Evolutionary conservation across 78 protist genomes (phyloP), one percentile per base, ranked within the genome.

Genomic region (Emiliania huxleyi): DNA sequence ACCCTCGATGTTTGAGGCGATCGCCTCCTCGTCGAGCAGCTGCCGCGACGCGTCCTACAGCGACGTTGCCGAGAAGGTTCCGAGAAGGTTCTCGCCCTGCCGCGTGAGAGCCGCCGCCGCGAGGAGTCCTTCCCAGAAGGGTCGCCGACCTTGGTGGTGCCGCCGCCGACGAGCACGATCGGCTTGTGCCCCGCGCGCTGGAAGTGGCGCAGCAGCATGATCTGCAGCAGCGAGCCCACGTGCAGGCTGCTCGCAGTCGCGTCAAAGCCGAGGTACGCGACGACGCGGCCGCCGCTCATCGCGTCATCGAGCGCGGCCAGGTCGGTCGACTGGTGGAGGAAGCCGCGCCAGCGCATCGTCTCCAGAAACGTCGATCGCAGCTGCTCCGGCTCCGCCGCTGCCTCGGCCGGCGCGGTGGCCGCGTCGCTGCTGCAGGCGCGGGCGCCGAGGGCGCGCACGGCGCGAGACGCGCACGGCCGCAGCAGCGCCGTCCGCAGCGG

Each of bases 161-260:
- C 93, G 19, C 93, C 93, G 45, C 93, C 93, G 43, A 91, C 69
- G 22, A 91, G 89, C 56, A 91, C 93, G 23, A 91, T 49, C 21
- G 93, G 93, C 48, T 91, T 91, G 93, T 91, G 93, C 23, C 93
- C 93, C 44, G 73, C 35, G 42, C 43, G 49, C 89, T 91, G 93
- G 42, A 77, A 37, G 75, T 91, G 89, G 4, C 93, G 93, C 38
- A 91, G 89, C 29, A 91, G 44, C 93, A 91, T 91, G 89, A 91
- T 91, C 77, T 91, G 93, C 46, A 91, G 89, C 23, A 91, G 89
- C 19, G 46, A 29, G 89, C 93, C 93, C 23, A 91, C 85, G 22
- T 48, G 62, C 44, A 91, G 90, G 79, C 90, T 77, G 43, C 29
- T 1, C 38, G 93, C 93, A 4, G 93, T 91, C 37, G 93, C 93